Evolutionary conservation across 768 basidiomycete species (phyloP).

Genomic region (Crassisporium funariophilum): DNA sequence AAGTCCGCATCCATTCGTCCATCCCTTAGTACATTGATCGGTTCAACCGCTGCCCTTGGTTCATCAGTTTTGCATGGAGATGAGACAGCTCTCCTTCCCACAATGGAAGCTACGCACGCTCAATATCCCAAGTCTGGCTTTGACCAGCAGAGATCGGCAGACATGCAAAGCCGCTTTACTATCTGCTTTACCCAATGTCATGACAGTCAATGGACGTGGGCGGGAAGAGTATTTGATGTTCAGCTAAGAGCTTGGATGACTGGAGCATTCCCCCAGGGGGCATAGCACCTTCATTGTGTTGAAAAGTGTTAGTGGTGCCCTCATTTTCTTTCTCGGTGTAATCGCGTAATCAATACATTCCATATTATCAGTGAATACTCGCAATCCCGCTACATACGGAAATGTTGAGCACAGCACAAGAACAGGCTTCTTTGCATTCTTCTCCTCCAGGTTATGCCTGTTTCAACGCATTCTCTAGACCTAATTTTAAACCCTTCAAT

Average conservation of each 20-base stretch:
- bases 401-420: too few relatives aligned
- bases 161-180: slow-evolving; percentile 9
- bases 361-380: too few relatives aligned
- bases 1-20: slow-evolving; percentile 2
- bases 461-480: slow-evolving; percentile 39
- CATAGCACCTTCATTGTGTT: too few relatives aligned
- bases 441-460: slow-evolving; percentile 2
- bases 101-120: slow-evolving; percentile 10
- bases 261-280: too few relatives aligned
- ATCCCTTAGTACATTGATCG: neutral
- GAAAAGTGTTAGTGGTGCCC: too few relatives aligned
- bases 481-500: slow-evolving; percentile 66
- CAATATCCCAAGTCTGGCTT: slow-evolving; percentile 3
- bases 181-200: slow-evolving; percentile 10
- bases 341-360: too few relatives aligned
- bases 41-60: neutral
- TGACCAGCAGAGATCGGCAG: neutral
- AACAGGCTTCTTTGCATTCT: too few relatives aligned
- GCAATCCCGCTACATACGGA: too few relatives aligned
- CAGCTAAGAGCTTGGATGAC: too few relatives aligned
- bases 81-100: slow-evolving; percentile 5
- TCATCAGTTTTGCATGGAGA: slow-evolving; percentile 6
- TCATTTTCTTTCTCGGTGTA: too few relatives aligned
- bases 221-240: slow-evolving; percentile 9
- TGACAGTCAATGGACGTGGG: slow-evolving; percentile 6